These are phyloP conservation scores for Pachysolen tannophilus DNA, from an alignment of 805 yeast species.

Conservation along the genomic window DNA sequence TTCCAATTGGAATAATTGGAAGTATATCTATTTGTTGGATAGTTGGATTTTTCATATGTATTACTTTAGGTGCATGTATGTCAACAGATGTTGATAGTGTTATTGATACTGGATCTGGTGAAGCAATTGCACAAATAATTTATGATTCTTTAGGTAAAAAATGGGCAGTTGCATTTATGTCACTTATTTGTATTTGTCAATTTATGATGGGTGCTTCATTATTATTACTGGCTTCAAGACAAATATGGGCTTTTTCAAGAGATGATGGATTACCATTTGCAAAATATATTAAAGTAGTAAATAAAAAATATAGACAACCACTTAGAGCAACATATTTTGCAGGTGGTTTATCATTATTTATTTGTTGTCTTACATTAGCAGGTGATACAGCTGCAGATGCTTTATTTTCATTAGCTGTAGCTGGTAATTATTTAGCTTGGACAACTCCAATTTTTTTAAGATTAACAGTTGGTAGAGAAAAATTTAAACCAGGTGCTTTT, in stretches of 20 bases:
- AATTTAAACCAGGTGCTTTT: constrained; percentile 36
- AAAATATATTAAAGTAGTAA: constrained; percentile 31
- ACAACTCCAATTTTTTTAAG: constrained; percentile 33
- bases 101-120: constrained; percentile 26
- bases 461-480: constrained; percentile 29
- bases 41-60: constrained; percentile 34
- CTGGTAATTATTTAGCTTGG: constrained; percentile 38
- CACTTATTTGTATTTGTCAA: constrained; percentile 38
- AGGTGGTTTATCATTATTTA: constrained; percentile 25
- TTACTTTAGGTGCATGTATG: constrained; percentile 26
- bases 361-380: constrained; percentile 34
- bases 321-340: constrained; percentile 34
- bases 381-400: constrained; percentile 37
- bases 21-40: constrained; percentile 33
- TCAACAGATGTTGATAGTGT: constrained; percentile 25
- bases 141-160: constrained; percentile 37
- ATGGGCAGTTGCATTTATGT: constrained; percentile 43
- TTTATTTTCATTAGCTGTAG: constrained; percentile 36
- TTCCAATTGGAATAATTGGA: constrained; percentile 40
- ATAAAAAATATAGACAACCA: constrained; percentile 33
- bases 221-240: constrained; percentile 39
- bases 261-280: constrained; percentile 43
- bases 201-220: constrained; percentile 40
- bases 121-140: constrained; percentile 40
- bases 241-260: constrained; percentile 45